A percentile compares a stretch with the other conserved stretches of the same genome.
phyloP scores from a whole-genome alignment of 306 rosid species.

The Ormosia emarginata region DNA sequence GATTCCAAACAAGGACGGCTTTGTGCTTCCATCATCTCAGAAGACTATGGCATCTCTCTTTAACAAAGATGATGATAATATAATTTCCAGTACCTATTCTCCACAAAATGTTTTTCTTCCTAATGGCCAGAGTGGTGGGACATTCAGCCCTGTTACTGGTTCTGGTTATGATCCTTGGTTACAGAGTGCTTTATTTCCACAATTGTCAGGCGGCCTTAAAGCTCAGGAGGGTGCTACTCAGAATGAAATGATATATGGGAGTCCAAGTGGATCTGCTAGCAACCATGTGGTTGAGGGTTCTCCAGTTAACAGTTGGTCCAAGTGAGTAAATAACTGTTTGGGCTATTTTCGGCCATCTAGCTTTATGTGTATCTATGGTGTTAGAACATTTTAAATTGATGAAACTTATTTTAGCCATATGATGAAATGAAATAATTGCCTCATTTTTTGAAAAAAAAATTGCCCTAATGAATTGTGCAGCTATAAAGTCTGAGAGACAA shows the following conservation, averaged over 20 bases:
- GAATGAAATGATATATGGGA: slow-evolving; percentile 64
- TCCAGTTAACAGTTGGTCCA: slow-evolving; percentile 52
- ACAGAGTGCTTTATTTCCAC: slow-evolving; percentile 66
- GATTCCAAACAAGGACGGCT: slow-evolving; percentile 62
- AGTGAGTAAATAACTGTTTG: slow-evolving; percentile 37
- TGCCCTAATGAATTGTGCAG: neutral
- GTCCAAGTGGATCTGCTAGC: slow-evolving; percentile 53
- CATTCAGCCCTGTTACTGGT: slow-evolving; percentile 58
- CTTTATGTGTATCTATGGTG: neutral
- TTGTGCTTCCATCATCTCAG: slow-evolving; percentile 68
- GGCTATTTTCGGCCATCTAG: neutral
- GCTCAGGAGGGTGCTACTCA: slow-evolving; percentile 59
- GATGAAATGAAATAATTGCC: neutral
- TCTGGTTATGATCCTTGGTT: slow-evolving; percentile 84
- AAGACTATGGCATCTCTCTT: slow-evolving; percentile 75
- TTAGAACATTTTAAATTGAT: neutral
- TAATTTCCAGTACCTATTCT: slow-evolving; percentile 54
- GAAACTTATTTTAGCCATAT: neutral
- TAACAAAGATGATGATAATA: slow-evolving; percentile 71
- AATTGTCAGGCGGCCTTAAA: slow-evolving; percentile 54
- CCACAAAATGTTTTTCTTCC: slow-evolving; percentile 67
- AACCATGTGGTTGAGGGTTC: slow-evolving; percentile 61
- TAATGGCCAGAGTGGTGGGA: slow-evolving; percentile 66
- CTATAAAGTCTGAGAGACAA: neutral
- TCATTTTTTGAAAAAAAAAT: neutral